Base-by-base conservation (phyloP, 176 grass and related monocot genomes). In the Phoenix dactylifera region DNA sequence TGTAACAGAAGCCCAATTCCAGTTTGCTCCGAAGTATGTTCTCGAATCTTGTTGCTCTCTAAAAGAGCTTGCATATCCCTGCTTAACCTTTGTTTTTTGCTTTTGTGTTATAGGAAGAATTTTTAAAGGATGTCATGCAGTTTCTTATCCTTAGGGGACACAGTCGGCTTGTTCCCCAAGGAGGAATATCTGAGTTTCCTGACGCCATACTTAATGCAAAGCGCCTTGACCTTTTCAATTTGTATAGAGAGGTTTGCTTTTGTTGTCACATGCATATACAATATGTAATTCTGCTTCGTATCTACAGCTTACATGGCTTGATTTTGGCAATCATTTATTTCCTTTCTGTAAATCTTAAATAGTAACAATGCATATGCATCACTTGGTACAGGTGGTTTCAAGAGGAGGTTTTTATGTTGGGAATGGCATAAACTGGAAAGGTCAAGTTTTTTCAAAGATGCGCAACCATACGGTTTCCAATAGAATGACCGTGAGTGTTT, bases 371-470 rank as follows among this genome's bases (percentile, higher is more conserved):
- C 17, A 55, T 24, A 4, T 14, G 6, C 53, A n/a, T 54, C 15
- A 24, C 14, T 4, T 61, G 14, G 19, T 51, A 10, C 76, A 90
- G 82, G 87, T 90, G 16, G 87, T 90, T 67, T 90, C 79, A 60
- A 76, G 82, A 62, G 87, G 87, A 62, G 87, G 87, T 32, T 90
- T 90, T 72, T 85, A 90, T 73, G 72, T 90, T n/a, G 82, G 87
- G 29, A 90, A 90, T 1, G 82, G 87, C 64, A 90, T 90, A 79
- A 90, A 90, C 32, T 86, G 87, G 87, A 90, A 83, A 90, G 87
- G 87, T 52, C 82, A 90, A 82, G 68, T 90, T 59, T 90, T 90
- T 68, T 86, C 87, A 70, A 90, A 90, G 72, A 90, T 90, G 87
- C 60, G 56, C 64, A 90, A 90, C 87, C 82, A 86, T 82, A 90